Base-by-base conservation (phyloP, 805 yeast genomes). In the Helenozyma baotianmanensis region DNA sequence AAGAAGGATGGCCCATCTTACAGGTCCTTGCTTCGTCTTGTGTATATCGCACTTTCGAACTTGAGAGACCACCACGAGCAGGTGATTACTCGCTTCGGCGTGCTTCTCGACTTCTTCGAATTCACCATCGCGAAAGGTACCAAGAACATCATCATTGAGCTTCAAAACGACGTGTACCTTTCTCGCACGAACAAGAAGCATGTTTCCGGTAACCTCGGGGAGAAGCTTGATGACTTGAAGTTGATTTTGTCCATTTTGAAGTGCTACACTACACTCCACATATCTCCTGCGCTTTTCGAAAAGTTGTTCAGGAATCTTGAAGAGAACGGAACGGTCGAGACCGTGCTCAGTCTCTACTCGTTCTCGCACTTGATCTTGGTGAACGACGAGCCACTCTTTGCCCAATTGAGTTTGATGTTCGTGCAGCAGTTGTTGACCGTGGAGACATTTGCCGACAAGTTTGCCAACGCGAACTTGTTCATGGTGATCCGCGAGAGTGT, bases 401-500 rank as follows among this genome's bases (percentile, higher is more conserved):
- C 92, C 0, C 89, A 84, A 42, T 55, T 85, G 25, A 63, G 87
- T 8, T 60, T 89, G 40, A 69, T 76, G 47, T 84, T 76, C 42
- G 65, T 88, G 21, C 74, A 76, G 37, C 92, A 86, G 45, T 62
- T 87, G 51, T 74, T 82, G 43, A 60, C 76, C 1, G 64, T 77
- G 9, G 77, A 75, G 27, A 60, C 58, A 1, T 70, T 87, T 44
- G 89, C 95, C 1, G 83, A 81, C 35, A 74, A 70, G 30, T 62
- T 88, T 30, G 70, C 83, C 10, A 52, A 70, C 3, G 62, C 71
- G 25, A 95, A 95, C 0, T 56, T 89, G 22, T 62, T 60, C 36
- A 74, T 83, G 35, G 78, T 78, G 4, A 59, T 89, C 25, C 70
- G 79, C 4, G 95, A 87, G 47, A 80, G 92, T 35, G 80, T 88